Conservation (phyloP, 2,329 filamentous ascomycete species). For the Penicillium verrucosum region DNA sequence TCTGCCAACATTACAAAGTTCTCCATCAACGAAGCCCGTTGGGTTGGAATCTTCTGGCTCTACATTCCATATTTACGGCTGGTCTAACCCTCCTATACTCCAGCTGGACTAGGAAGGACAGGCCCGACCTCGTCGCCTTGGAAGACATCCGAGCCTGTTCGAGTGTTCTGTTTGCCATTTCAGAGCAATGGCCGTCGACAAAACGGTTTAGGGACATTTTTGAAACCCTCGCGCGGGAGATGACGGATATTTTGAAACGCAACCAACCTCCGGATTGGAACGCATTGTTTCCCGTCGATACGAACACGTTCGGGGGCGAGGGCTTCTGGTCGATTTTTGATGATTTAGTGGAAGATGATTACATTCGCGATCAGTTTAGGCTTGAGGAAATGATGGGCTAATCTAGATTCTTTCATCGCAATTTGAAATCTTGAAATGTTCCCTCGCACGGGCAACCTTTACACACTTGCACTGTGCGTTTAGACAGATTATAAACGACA, state of each 20-base stretch:
- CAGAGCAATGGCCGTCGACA: neutral
- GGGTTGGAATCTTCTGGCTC: neutral
- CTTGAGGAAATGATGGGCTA: neutral
- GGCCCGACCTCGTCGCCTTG: neutral
- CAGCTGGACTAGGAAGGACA: neutral
- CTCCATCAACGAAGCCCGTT: neutral
- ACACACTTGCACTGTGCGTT: neutral
- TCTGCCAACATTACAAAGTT: neutral
- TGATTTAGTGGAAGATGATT: neutral
- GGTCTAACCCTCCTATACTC: neutral
- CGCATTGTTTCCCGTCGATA: neutral
- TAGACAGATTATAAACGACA: neutral
- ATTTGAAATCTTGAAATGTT: neutral
- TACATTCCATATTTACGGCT: neutral
- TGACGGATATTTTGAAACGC: neutral
- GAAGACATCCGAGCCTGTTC: neutral
- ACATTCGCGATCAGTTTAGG: neutral
- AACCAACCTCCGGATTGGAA: neutral
- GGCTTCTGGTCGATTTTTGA: neutral
- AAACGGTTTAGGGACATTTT: neutral
- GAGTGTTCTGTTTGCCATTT: neutral
- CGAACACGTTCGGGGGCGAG: neutral
- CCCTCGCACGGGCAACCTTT: neutral
- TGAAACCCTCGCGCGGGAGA: neutral
- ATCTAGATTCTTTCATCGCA: neutral